These are phyloP conservation scores for Acanthamoeba quina DNA, from an alignment of 208 protist species.

Conservation along the genomic window DNA sequence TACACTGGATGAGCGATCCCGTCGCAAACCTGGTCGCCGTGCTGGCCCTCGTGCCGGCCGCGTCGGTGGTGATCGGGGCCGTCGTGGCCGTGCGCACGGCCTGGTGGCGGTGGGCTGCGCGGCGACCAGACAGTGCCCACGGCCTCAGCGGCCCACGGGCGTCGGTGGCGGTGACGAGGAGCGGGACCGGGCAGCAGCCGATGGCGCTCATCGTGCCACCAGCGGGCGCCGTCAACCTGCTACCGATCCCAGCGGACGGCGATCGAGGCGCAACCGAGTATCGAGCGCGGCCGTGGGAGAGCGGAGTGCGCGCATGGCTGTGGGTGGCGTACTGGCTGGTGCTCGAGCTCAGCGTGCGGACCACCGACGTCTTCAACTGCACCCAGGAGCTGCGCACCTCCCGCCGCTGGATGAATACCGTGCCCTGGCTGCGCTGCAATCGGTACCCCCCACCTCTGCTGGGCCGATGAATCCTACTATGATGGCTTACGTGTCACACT, in stretches of 20 bases:
- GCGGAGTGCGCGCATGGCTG: neutral
- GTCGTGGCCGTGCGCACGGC: neutral
- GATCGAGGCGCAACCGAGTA: no score
- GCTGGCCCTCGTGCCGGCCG: neutral
- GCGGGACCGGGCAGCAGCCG: no score
- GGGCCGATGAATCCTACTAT: neutral
- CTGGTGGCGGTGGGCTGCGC: neutral
- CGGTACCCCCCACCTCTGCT: neutral
- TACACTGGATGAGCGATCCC: neutral
- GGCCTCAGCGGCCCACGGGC: no score
- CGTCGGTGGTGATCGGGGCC: neutral
- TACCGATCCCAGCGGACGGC: no score
- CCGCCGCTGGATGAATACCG: neutral
- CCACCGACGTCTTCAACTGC: neutral
- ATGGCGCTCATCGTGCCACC: neutral
- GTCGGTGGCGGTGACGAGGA: no score
- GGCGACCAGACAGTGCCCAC: neutral
- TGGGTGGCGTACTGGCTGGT: neutral
- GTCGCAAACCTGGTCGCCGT: neutral
- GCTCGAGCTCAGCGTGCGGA: neutral
- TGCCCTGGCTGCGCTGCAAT: neutral
- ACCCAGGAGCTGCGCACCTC: neutral
- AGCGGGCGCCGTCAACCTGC: neutral
- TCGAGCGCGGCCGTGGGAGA: neutral
- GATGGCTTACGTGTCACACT: neutral